Base-by-base conservation (phyloP, 768 basidiomycete genomes). In the Russula foetens region DNA sequence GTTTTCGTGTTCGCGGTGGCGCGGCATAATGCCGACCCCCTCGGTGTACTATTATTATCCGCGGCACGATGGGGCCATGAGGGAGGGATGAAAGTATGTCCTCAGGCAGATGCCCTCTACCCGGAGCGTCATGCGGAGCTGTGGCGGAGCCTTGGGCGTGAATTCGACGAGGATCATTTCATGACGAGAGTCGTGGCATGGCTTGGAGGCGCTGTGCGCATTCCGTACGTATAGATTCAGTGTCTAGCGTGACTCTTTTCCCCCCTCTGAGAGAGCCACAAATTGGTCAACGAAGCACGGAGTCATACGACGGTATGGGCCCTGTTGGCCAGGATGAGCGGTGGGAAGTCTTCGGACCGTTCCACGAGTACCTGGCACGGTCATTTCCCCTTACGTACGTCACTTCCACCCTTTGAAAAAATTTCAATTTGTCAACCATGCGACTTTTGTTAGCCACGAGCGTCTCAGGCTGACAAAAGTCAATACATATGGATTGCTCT, bases 321-420 rank as follows among this genome's bases (percentile, higher is more conserved):
- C 75, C 75, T 0, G 71, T 81, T 7, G 81, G 78, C 19, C 70
- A 71, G 17, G 83, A 84, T 66, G 73, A 76, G 5, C 77, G 79
- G 17, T 78, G 76, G 76, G 69, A 74, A 21, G 70, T 66, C n/a
- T 78, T 78, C 54, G 62, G 41, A 3, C 69, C 68, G 8, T 75
- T 77, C 66, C 75, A 76, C 41, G 69, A 70, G 12, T 77, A 79
- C 64, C 72, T 82, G 23, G 69, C 71, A 51, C 64, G 69, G 31
- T 71, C 86, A 35, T 92, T 88, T 65, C 82, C 85, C 14, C 74
- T 84, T 69, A 81, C 79, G 77, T 88, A 72, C 44, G 74, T 72
- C 23, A 17, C 45, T 9, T 24, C 7, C 21, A 9, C n/a, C 28
- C 7, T 17, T 3, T 11, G 19, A 17, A 5, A 31, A 11, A 35